Evolutionary conservation across 2,329 filamentous ascomycete species (phyloP).

Genomic region (Venturia asperata): DNA sequence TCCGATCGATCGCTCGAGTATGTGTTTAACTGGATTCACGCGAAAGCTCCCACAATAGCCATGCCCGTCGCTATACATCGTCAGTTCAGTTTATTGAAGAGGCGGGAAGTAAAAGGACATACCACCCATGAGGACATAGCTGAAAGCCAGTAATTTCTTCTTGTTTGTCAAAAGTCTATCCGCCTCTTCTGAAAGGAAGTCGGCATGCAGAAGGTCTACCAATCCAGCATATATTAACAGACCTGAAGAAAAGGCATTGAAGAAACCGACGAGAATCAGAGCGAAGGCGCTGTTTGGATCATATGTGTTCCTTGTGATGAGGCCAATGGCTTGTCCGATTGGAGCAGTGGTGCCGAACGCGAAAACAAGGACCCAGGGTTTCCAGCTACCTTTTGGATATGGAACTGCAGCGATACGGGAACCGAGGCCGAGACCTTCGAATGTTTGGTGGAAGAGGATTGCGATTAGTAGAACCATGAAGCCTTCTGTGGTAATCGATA

Average conservation of each 20-base stretch:
- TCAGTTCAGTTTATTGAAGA: neutral
- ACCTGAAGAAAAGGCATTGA: slow-evolving; percentile 59
- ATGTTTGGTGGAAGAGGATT: slow-evolving; percentile 57
- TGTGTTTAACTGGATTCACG: slow-evolving; percentile 24
- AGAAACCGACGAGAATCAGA: slow-evolving; percentile 56
- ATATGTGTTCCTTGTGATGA: slow-evolving; percentile 50
- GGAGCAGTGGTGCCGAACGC: slow-evolving; percentile 59
- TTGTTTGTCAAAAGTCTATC: slow-evolving; percentile 44
- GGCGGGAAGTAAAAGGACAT: neutral
- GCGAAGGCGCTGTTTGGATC: slow-evolving; percentile 58
- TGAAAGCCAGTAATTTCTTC: slow-evolving; percentile 49
- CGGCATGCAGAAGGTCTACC: slow-evolving; percentile 57
- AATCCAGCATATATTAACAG: slow-evolving; percentile 56
- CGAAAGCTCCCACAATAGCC: slow-evolving; percentile 33
- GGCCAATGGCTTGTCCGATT: slow-evolving; percentile 58
- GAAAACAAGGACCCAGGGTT: slow-evolving; percentile 55
- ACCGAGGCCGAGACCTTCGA: slow-evolving; percentile 57
- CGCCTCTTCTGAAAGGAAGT: slow-evolving; percentile 51
- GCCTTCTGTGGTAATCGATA: slow-evolving; percentile 52
- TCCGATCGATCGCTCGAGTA: neutral
- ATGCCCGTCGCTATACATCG: slow-evolving; percentile 28
- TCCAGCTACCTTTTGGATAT: slow-evolving; percentile 49
- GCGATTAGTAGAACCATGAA: slow-evolving; percentile 54
- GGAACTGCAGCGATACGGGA: slow-evolving; percentile 53
- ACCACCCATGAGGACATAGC: slow-evolving; percentile 32